phyloP scores from a whole-genome alignment of 108 stramenopile species.

The Cyclotella cryptica region DNA sequence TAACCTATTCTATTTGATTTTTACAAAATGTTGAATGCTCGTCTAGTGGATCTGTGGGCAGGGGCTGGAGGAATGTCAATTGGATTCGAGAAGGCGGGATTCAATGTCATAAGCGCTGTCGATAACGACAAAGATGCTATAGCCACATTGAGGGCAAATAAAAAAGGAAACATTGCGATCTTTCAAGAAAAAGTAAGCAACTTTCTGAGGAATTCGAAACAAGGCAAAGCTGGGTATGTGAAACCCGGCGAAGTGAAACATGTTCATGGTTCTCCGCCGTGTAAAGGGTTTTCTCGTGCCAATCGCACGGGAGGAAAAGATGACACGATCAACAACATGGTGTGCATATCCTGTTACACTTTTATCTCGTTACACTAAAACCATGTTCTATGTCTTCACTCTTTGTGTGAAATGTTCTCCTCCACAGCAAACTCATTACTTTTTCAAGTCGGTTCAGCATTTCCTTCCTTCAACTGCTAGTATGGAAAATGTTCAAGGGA shows the following conservation, averaged over 20 bases:
- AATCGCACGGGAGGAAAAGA: constrained; percentile 65
- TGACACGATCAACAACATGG: constrained; percentile 54
- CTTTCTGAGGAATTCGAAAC: constrained; percentile 29
- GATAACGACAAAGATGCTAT: constrained; percentile 48
- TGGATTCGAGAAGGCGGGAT: constrained; percentile 44
- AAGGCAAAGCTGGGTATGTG: constrained; percentile 38
- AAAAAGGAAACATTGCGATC: constrained; percentile 15
- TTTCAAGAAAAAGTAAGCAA: constrained; percentile 46
- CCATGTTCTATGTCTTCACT: constrained; percentile 8
- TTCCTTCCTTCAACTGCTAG: constrained; percentile 52
- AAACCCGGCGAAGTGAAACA: constrained; percentile 41
- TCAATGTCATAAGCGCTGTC: constrained; percentile 54
- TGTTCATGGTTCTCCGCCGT: constrained; percentile 58
- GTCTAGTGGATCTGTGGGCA: constrained; percentile 51
- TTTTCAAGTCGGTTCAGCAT: constrained; percentile 49
- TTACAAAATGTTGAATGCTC: not conserved
- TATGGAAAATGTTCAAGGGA: constrained; percentile 67
- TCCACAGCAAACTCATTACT: constrained; percentile 47
- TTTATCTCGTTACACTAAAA: not conserved
- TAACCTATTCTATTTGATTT: not conserved
- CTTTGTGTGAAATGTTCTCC: not conserved
- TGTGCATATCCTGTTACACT: constrained; percentile 12
- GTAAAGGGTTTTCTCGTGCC: constrained; percentile 68
- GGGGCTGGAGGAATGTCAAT: constrained; percentile 58
- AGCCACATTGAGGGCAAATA: constrained; percentile 38